Base-by-base conservation (phyloP, 371 early-diverging fungal species). In the Lichtheimia ramosa region DNA sequence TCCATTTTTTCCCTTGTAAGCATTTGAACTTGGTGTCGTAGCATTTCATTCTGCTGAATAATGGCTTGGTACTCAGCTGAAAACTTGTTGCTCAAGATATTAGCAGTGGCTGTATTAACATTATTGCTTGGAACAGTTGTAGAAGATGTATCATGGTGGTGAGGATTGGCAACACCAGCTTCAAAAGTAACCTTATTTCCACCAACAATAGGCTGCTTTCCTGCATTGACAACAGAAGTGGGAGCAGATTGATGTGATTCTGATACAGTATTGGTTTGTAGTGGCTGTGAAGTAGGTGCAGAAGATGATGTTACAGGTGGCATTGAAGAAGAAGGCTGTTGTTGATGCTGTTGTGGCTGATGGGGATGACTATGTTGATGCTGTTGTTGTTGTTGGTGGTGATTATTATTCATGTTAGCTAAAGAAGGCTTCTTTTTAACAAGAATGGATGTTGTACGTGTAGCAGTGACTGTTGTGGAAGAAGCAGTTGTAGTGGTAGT, bases 11-110 rank as follows among this genome's bases (percentile, higher is more conserved):
- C 53, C 18, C 53, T 18, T 10, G 53, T 52, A 10, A 52, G 34
- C n/a, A 52, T 18, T 23, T 27, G 16, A 10, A 52, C 23, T 52
- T 52, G 53, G 0, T 52, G 53, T 0, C 34, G 13, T 18, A 52
- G 27, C 8, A 34, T 24, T 12, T 24, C 53, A 34, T 52, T 52
- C 8, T 52, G 28, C 8, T 25, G 53, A n/a, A 52, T 34, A 34
- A 52, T 52, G 0, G 24, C 53, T 18, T 52, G 28, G 16, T 52
- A 52, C n/a, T 52, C 53, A 13, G 53, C 23, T 18, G 53, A 52
- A 27, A 34, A 34, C 34, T 34, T 34, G 34, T 34, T 34, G 34
- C 34, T 34, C 10, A 34, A 10, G 2, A 34, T 34, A 34, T 34
- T 34, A 10, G 34, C 10, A 34, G 34, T 8, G 34, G 34, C 10